Conservation (phyloP, 257 asterid genomes). For the Cordia subcordata region DNA sequence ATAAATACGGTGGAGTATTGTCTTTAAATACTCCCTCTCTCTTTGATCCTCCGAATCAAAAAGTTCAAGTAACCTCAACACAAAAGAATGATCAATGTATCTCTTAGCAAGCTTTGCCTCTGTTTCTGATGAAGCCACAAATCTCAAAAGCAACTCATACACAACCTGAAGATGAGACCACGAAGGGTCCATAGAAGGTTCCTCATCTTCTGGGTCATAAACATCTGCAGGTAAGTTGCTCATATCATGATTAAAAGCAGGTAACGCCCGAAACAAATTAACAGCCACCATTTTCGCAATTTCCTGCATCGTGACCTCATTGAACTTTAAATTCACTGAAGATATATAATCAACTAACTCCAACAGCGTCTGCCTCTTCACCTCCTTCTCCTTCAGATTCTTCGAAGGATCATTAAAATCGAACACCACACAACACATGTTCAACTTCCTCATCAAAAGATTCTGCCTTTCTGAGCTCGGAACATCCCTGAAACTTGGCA, state of each 20-base stretch:
- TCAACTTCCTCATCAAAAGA: conserved; percentile 45
- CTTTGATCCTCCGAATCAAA: conserved; percentile 59
- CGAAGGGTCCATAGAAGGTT: conserved; percentile 48
- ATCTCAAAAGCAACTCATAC: conserved; percentile 51
- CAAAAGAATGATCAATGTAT: conserved; percentile 56
- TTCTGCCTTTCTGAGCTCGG: conserved; percentile 39
- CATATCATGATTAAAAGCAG: conserved; percentile 32
- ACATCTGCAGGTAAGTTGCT: conserved; percentile 32
- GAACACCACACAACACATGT: conserved; percentile 42
- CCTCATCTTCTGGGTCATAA: conserved; percentile 56
- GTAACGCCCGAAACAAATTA: conserved; percentile 50
- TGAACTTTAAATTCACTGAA: conserved; percentile 36
- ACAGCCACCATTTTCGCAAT: conserved; percentile 46
- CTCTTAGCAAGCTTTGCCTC: conserved; percentile 62
- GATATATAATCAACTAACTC: conserved; percentile 52
- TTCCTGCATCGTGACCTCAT: conserved; percentile 47
- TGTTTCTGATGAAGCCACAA: conserved; percentile 44
- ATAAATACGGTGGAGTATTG: no score
- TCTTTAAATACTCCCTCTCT: conserved; percentile 62
- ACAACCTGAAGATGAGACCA: conserved; percentile 66
- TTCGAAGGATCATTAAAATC: conserved; percentile 43
- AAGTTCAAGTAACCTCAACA: conserved; percentile 52
- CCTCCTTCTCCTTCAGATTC: conserved; percentile 45
- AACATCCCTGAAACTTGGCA: conserved; percentile 42
- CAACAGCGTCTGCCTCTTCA: conserved; percentile 44